Evolutionary conservation across 2,329 filamentous ascomycete genomes (phyloP), one percentile per base, ranked within the genome.

Genomic region (Fusarium nygamai): DNA sequence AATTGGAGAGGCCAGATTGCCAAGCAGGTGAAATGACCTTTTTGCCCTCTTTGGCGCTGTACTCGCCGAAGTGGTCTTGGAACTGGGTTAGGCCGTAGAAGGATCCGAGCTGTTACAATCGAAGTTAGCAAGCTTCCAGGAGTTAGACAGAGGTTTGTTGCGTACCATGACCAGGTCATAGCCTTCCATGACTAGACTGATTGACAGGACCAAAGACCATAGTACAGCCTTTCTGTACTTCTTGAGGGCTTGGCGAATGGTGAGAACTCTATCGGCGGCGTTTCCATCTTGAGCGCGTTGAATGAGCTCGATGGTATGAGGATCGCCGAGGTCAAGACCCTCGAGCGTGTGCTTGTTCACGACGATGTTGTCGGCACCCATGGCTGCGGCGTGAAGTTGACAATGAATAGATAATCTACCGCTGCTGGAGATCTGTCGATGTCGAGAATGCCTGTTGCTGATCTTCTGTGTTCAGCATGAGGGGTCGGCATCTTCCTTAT

Each of bases 1-100:
- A 85, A 29, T 86, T 86, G 8, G 81, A 81, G 0, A 88, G 77
- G 1, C 82, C 85, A 0, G 85, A 83, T 69, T 87, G 86, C 86
- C 86, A 88, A 8, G 82, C 75, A 0, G 84, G 82, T 0, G 83
- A 78, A 27, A 88, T 80, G 50, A 84, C 78, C 47, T 86, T 85
- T 20, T 8, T 78, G 79, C 27, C 60, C 31, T 24, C 24, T n/a
- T 1, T 31, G 3, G 22, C 43, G 31, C 67, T 64, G 22, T 39
- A 66, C 3, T 48, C 46, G 16, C 73, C 73, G 11, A 75, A 75
- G 8, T 70, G 56, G 13, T 74, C 56, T 50, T 62, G 50, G 27
- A 75, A 75, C 6, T 75, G 73, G 0, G 65, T 74, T 4, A 64
- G 65, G 2, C 73, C 73, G 22, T 75, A 75, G 9, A 64, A 75